Conservation (phyloP, 345 rosid genomes). For the Rhizophora mangle region DNA sequence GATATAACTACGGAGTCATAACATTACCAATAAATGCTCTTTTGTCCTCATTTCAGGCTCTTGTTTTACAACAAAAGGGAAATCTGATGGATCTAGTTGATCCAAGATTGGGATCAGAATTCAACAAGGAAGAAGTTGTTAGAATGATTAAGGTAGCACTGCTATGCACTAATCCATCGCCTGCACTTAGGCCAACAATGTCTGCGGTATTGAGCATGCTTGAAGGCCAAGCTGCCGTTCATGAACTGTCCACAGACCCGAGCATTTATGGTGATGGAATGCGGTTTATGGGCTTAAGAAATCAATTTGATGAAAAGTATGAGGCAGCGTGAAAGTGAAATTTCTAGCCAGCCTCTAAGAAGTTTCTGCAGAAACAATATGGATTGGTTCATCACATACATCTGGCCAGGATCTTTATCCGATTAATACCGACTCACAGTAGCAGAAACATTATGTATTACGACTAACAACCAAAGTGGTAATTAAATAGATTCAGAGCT, state of each 20-base stretch:
- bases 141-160: slow-evolving; percentile 24
- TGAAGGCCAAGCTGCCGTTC: slow-evolving; percentile 26
- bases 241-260: slow-evolving; percentile 2
- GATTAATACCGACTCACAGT: no score
- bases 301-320: neutral
- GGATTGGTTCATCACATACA: neutral
- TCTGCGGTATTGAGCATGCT: slow-evolving; percentile 33
- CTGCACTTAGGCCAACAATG: slow-evolving; percentile 34
- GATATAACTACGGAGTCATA: no score
- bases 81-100: slow-evolving; percentile 29
- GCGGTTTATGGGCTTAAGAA: neutral
- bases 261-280: neutral
- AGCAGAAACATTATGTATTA: no score
- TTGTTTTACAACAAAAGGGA: slow-evolving; percentile 28
- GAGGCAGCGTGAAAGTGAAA: neutral
- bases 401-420: neutral
- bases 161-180: slow-evolving; percentile 26
- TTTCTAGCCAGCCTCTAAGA: neutral
- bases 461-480: no score
- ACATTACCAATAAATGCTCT: no score
- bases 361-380: slow-evolving; percentile 1
- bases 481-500: no score
- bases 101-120: slow-evolving; percentile 21
- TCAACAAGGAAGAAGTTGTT: slow-evolving; percentile 23
- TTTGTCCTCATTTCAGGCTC: slow-evolving; percentile 23